Conservation (phyloP, 805 yeast genomes). For the Pichia gijzeniarum region DNA sequence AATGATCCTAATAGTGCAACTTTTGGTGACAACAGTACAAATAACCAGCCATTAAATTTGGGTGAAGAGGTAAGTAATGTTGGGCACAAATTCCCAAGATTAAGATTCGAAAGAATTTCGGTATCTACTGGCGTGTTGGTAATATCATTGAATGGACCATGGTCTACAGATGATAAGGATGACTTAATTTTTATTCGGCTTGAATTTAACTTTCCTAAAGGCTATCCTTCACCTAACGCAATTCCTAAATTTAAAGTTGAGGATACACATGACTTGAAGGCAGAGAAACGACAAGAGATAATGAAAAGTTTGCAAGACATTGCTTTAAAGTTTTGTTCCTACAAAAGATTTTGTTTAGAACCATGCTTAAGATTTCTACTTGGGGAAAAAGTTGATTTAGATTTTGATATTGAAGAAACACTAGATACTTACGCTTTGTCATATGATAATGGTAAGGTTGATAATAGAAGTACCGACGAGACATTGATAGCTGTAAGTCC, state of each 20-base stretch:
- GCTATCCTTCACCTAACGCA: constrained; percentile 54
- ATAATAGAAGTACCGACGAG: not conserved
- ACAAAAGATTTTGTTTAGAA: constrained; percentile 68
- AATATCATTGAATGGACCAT: constrained; percentile 75
- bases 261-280: constrained; percentile 64
- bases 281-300: constrained; percentile 46
- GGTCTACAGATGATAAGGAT: constrained; percentile 44
- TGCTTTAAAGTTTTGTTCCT: constrained; percentile 46
- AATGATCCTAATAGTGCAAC: constrained; percentile 32
- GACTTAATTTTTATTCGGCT: constrained; percentile 60
- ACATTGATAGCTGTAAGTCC: not conserved
- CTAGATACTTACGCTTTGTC: constrained; percentile 4
- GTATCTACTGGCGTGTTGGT: constrained; percentile 79
- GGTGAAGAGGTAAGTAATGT: constrained; percentile 90
- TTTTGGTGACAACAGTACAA: constrained; percentile 26
- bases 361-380: constrained; percentile 67
- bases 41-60: constrained; percentile 47
- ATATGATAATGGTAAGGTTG: not conserved
- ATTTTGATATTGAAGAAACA: constrained; percentile 25
- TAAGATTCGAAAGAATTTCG: constrained; percentile 79
- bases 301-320: constrained; percentile 47
- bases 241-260: constrained; percentile 61
- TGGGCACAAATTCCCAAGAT: constrained; percentile 83
- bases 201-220: constrained; percentile 60
- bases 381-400: constrained; percentile 67